phyloP scores from a whole-genome alignment of 208 protist species.

The Crithidia expoeki region DNA sequence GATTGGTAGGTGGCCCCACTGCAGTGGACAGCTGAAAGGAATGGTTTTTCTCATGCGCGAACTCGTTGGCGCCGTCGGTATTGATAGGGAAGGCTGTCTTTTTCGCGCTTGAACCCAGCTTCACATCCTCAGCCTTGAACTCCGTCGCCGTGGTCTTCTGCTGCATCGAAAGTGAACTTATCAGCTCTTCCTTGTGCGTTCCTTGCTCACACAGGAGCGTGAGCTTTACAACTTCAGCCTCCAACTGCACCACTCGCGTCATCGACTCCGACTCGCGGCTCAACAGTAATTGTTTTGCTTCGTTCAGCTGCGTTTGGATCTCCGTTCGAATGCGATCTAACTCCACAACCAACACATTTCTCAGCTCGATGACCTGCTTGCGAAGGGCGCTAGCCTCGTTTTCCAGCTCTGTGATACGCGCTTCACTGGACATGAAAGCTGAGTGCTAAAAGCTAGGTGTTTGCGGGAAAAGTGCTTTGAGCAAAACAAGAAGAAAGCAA shows the following conservation, averaged over 20 bases:
- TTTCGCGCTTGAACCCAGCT: not conserved
- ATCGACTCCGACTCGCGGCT: constrained; percentile 7
- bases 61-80: not conserved
- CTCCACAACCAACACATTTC: constrained; percentile 9
- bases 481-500: too few relatives aligned
- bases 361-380: constrained; percentile 15
- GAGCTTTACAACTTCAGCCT: constrained; percentile 8
- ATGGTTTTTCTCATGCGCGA: not conserved
- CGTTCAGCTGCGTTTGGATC: constrained; percentile 12
- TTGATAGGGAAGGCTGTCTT: not conserved
- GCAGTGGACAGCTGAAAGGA: not conserved
- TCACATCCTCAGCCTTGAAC: not conserved
- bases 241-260: constrained; percentile 1
- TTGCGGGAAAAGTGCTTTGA: not conserved
- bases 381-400: constrained; percentile 15
- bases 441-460: too few relatives aligned
- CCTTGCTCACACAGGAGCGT: constrained; percentile 9
- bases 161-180: not conserved
- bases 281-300: constrained; percentile 14
- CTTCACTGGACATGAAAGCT: constrained; percentile 11
- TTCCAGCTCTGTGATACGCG: constrained; percentile 21
- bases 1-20: not conserved
- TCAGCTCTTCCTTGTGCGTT: constrained; percentile 3
- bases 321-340: constrained; percentile 13
- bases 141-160: not conserved